A percentile compares a stretch with the other conserved stretches of the same genome.
These are phyloP conservation scores for Zasmidium angulare DNA, from an alignment of 2,329 filamentous ascomycete species.

Conservation along the genomic window DNA sequence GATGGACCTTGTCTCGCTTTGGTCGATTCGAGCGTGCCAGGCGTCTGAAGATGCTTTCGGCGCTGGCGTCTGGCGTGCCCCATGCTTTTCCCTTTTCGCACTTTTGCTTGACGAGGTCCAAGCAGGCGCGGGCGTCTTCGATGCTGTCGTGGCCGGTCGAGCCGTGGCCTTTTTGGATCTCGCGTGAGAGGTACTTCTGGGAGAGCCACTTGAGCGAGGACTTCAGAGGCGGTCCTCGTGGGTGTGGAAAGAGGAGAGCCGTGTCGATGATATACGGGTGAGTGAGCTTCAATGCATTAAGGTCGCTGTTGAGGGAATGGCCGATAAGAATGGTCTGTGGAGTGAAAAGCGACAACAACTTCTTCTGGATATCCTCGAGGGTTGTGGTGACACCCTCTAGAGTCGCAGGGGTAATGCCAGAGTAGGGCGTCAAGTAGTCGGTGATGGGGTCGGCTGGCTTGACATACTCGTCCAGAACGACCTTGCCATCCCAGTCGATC, in stretches of 20 bases:
- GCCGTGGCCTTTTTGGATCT: conserved; percentile 79
- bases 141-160: conserved; percentile 81
- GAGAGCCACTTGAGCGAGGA: conserved; percentile 86
- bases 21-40: conserved; percentile 53
- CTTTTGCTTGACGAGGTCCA: conserved; percentile 92
- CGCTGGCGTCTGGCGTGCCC: conserved; percentile 75
- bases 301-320: conserved; percentile 79
- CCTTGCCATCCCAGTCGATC: conserved; percentile 78
- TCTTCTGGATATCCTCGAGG: conserved; percentile 76
- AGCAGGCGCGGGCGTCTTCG: conserved; percentile 86
- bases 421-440: conserved; percentile 83
- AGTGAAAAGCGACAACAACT: conserved; percentile 68
- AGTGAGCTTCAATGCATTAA: conserved; percentile 78
- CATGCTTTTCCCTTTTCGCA: conserved; percentile 88
- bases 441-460: conserved; percentile 85
- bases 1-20: conserved; percentile 40
- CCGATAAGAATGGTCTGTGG: conserved; percentile 73
- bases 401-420: conserved; percentile 86
- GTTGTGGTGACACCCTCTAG: conserved; percentile 81
- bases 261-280: conserved; percentile 96
- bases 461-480: conserved; percentile 85
- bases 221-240: conserved; percentile 83
- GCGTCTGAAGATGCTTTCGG: conserved; percentile 87
- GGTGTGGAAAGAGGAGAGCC: conserved; percentile 83
- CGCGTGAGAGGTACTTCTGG: conserved; percentile 78